Percentiles rank a stretch among this genome's conserved stretches.
phyloP scores from a whole-genome alignment of 176 grass and related monocot genomes.

The Carex pumila region DNA sequence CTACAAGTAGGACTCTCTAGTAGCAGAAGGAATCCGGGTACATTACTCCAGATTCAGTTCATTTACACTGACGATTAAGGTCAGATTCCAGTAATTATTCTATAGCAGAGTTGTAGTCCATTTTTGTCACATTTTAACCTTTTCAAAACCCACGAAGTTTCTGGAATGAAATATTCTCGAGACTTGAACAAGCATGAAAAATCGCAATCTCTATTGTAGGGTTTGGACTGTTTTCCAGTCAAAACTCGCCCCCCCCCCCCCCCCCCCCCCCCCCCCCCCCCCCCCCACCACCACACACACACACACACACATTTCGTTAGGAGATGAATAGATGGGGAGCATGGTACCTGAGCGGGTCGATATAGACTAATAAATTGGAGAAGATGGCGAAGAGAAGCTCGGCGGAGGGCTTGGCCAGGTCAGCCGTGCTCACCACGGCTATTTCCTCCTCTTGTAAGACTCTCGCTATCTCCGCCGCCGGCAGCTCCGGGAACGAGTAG shows the following conservation, averaged over 20 bases:
- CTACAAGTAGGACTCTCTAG: not conserved
- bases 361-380: slow-evolving; percentile 9
- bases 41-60: not conserved
- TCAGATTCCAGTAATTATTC: not conserved
- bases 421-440: not conserved
- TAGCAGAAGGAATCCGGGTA: not conserved
- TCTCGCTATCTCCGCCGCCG: slow-evolving; percentile 5
- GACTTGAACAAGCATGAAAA: no score
- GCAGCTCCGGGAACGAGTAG: slow-evolving; percentile 19
- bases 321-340: not conserved
- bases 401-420: slow-evolving; percentile 7
- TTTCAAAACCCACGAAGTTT: no score
- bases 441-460: not conserved
- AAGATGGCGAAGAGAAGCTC: slow-evolving; percentile 3
- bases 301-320: not conserved
- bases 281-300: not conserved
- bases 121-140: not conserved
- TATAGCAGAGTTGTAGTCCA: not conserved
- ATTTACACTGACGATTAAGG: not conserved
- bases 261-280: no score
- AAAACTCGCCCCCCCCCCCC: no score
- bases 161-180: no score
- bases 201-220: not conserved
- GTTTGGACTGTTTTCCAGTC: not conserved
- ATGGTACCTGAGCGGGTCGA: slow-evolving; percentile 9